Percentiles rank a stretch among this genome's conserved stretches.
Conservation (phyloP, 2,329 filamentous ascomycete species). For the Sporothrix euskadiensis region DNA sequence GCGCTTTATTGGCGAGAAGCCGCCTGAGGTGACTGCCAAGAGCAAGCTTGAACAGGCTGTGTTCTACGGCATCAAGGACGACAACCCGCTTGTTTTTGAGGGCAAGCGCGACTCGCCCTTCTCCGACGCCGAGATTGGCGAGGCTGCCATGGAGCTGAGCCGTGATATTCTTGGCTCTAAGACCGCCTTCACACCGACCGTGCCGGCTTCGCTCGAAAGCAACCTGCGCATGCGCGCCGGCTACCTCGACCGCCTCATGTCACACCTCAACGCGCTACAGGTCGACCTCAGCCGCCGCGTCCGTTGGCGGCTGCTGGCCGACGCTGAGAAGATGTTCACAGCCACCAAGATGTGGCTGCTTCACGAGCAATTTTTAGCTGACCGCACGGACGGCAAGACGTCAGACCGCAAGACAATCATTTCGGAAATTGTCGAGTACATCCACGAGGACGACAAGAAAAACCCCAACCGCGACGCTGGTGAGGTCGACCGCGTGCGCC, state of each 20-base stretch:
- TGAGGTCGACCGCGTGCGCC: slow-evolving; percentile 77
- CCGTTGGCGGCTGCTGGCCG: slow-evolving; percentile 80
- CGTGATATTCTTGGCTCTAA: slow-evolving; percentile 77
- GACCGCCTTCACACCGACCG: slow-evolving; percentile 70
- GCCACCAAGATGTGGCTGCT: slow-evolving; percentile 77
- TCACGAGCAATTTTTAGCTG: slow-evolving; percentile 69
- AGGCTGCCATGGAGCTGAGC: slow-evolving; percentile 77
- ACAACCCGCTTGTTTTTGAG: slow-evolving; percentile 86
- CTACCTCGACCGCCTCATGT: slow-evolving; percentile 73
- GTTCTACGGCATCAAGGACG: slow-evolving; percentile 79
- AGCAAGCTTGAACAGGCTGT: slow-evolving; percentile 92
- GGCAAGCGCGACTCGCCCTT: slow-evolving; percentile 67
- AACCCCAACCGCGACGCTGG: slow-evolving; percentile 62
- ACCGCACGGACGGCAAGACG: slow-evolving; percentile 52
- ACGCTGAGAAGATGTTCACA: slow-evolving; percentile 86
- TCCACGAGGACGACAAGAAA: slow-evolving; percentile 75
- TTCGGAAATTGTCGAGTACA: slow-evolving; percentile 70
- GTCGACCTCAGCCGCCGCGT: slow-evolving; percentile 65
- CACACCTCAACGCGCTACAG: slow-evolving; percentile 67
- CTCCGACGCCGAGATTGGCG: slow-evolving; percentile 66
- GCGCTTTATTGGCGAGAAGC: slow-evolving; percentile 58
- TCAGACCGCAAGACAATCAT: slow-evolving; percentile 67
- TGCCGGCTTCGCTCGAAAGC: slow-evolving; percentile 75
- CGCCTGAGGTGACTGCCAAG: slow-evolving; percentile 72
- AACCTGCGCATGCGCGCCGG: slow-evolving; percentile 73